Conservation (phyloP, 2,329 filamentous ascomycete genomes). For the Penicillium sp. region DNA sequence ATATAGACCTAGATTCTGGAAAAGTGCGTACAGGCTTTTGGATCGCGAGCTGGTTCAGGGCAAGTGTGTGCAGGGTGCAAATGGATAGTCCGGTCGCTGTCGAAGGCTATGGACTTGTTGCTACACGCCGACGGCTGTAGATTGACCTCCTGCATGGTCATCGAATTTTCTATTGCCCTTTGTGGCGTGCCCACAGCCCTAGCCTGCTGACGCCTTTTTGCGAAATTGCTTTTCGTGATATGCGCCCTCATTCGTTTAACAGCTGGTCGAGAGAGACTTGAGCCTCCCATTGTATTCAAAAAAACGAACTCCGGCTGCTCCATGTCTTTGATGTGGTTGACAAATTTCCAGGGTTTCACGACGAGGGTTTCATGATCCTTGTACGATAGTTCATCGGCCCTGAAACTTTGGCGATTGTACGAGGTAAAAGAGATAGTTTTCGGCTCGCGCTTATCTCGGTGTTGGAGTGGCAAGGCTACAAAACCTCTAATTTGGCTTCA, state of each 20-base stretch:
- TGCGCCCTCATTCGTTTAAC: not conserved
- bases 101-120: not conserved
- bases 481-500: no score
- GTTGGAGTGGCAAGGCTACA: no score
- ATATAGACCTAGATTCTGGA: not conserved
- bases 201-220: not conserved
- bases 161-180: not conserved
- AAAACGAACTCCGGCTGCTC: not conserved
- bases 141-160: no score
- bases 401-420: no score
- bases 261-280: not conserved
- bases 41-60: not conserved
- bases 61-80: not conserved
- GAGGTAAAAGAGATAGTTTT: no score
- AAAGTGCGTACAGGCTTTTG: not conserved
- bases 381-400: no score
- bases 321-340: not conserved
- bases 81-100: not conserved
- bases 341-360: no score
- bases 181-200: not conserved
- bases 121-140: not conserved
- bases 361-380: no score
- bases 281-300: not conserved
- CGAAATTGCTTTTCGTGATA: not conserved
- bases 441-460: no score